Evolutionary conservation across 805 yeast genomes (phyloP), one percentile per base, ranked within the genome.

Genomic region (Kodamaea hsintzibuensis): DNA sequence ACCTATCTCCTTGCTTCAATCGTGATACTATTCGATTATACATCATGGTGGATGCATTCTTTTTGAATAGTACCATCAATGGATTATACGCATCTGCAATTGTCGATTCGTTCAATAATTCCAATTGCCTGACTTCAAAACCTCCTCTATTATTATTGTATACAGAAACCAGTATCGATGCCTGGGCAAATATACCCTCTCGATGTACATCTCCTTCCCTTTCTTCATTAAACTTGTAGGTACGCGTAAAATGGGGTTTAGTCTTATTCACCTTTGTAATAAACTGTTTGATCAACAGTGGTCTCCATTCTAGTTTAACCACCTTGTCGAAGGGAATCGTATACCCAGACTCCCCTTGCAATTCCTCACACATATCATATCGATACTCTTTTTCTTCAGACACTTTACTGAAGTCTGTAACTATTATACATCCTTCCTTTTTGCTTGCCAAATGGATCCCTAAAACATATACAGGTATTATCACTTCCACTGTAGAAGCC

Each of bases 381-480:
- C 38, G 13, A n/a, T 35, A 17, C 14, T 47, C 42, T 12, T 2
- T 16, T 10, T 25, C 2, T 2, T 17, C 22, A 5, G 17, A 2
- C 7, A 17, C 19, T 16, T 3, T 17, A 17, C 55, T 57, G 33
- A 54, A 57, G 35, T 57, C 60, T 2, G 60, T 47, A 19, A 52
- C 50, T 17, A 57, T 46, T 5, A 55, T 16, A 22, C 17, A 16
- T 12, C 52, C 55, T 6, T 47, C 37, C 33, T 46, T 51, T 51
- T 19, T 42, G n/a, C 40, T 49, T 13, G 33, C 51, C 17, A 42
- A 22, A 42, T 37, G 38, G 18, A 55, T 49, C 8, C 53, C 49
- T 9, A 53, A 49, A 10, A 57, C 33, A 39, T 55, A 53, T 10
- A 55, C 57, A 6, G 59, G 57, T 6, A 54, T 9, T 2, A 30